Conservation (phyloP, 495 filamentous ascomycete species). For the Xylaria telfairii region DNA sequence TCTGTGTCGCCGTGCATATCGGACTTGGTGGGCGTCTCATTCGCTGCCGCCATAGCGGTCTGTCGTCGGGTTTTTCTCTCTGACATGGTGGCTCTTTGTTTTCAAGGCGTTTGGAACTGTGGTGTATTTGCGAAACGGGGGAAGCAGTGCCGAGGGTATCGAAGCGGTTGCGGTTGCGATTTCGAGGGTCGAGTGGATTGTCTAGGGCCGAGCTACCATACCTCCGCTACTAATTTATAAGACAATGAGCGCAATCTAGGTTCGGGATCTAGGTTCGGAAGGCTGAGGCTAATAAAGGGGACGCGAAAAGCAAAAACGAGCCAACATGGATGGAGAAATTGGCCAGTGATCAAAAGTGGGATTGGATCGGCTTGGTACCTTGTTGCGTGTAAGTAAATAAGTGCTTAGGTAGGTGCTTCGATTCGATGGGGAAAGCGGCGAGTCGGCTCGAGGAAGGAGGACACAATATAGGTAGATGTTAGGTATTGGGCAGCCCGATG, state of each 20-base stretch:
- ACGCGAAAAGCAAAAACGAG: background rate
- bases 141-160: background rate
- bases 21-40: conserved; percentile 30
- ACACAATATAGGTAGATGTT: background rate
- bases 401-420: background rate
- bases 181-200: background rate
- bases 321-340: conserved; percentile 20
- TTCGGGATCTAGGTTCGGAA: background rate
- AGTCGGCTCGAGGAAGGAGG: background rate
- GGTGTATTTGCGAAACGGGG: background rate
- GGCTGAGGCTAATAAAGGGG: conserved; percentile 18
- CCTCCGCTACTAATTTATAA: background rate
- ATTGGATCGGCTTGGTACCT: conserved; percentile 13
- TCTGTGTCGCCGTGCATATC: conserved; percentile 2
- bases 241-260: background rate
- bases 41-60: conserved; percentile 37
- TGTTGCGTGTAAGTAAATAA: too few species aligned
- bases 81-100: conserved; percentile 34
- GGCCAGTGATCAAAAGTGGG: conserved; percentile 23
- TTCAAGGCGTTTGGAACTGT: background rate
- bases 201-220: background rate
- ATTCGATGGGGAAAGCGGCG: background rate
- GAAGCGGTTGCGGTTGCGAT: background rate
- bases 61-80: conserved; percentile 44
- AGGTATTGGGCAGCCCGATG: background rate